Percentiles rank a stretch among this genome's conserved stretches.
phyloP scores from a whole-genome alignment of 225 moss, liverwort and hornwort species.

The Straminergon stramineum region DNA sequence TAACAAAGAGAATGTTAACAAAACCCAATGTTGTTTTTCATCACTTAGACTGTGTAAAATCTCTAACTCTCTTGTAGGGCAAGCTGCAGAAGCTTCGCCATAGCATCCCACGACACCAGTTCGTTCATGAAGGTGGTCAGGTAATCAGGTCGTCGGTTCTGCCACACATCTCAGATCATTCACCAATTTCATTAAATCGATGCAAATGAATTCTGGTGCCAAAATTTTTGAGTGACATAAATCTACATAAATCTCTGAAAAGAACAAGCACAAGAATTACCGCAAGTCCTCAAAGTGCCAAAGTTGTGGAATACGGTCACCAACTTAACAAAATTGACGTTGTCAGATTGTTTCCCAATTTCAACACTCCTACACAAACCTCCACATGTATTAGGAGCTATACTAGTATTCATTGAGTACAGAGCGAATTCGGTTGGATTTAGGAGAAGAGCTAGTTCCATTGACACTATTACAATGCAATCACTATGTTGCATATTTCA shows the following conservation, averaged over 20 bases:
- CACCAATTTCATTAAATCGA: background rate
- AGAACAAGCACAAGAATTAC: background rate
- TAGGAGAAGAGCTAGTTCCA: background rate
- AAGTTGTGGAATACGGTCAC: background rate
- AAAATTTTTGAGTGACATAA: background rate
- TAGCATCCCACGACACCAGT: constrained; percentile 26
- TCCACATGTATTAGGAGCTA: too few species aligned
- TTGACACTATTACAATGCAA: background rate
- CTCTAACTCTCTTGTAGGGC: constrained; percentile 2
- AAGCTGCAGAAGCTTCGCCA: constrained; percentile 20
- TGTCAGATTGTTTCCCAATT: background rate
- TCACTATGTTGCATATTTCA: background rate
- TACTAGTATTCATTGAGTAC: background rate
- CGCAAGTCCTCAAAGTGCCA: background rate
- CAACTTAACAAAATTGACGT: background rate
- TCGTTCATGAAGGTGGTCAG: constrained; percentile 26
- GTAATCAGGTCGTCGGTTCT: constrained; percentile 30
- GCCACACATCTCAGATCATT: background rate
- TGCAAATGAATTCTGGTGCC: background rate
- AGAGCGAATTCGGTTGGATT: background rate
- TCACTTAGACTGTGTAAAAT: too few species aligned
- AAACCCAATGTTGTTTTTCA: background rate
- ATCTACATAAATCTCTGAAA: background rate
- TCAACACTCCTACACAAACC: background rate
- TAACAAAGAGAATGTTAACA: background rate